A percentile compares a stretch with the other conserved stretches of the same genome.
Conservation (phyloP, 306 rosid genomes). For the Fagus crenata region DNA sequence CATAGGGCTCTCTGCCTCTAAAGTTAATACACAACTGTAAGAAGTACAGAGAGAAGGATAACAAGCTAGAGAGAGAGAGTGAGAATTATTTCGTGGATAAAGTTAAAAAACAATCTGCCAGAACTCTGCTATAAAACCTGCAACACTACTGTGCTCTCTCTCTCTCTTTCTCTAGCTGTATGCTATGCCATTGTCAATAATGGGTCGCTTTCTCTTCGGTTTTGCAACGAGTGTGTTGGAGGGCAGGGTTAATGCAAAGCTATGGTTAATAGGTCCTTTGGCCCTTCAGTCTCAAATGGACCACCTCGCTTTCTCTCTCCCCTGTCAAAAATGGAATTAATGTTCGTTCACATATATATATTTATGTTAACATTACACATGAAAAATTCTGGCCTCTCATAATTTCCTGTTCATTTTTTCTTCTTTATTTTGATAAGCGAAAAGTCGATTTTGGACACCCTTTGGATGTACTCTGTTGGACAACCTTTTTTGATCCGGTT, state of each 20-base stretch:
- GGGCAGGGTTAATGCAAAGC: constrained; percentile 36
- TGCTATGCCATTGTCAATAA: constrained; percentile 39
- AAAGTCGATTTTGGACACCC: constrained; percentile 23
- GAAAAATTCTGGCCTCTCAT: constrained; percentile 1
- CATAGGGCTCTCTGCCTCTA: constrained; percentile 19
- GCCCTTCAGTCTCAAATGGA: constrained; percentile 9
- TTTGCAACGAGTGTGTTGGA: constrained; percentile 37
- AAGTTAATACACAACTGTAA: constrained; percentile 47
- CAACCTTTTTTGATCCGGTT: neutral
- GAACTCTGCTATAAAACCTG: constrained; percentile 72
- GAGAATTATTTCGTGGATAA: constrained; percentile 68
- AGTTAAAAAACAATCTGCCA: constrained; percentile 75
- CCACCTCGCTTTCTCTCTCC: neutral
- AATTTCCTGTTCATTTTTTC: constrained; percentile 33
- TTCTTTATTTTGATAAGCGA: constrained; percentile 3
- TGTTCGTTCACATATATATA: neutral
- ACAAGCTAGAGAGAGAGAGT: constrained; percentile 15
- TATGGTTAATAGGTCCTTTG: constrained; percentile 38
- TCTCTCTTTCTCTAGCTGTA: constrained; percentile 23
- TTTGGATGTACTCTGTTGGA: neutral
- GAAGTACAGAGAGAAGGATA: constrained; percentile 33
- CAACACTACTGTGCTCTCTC: constrained; percentile 44
- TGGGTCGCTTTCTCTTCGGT: constrained; percentile 58
- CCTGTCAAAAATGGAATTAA: neutral
- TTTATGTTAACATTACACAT: no score